Base-by-base conservation (phyloP, 306 rosid genomes). In the Vachellia pachyceras region DNA sequence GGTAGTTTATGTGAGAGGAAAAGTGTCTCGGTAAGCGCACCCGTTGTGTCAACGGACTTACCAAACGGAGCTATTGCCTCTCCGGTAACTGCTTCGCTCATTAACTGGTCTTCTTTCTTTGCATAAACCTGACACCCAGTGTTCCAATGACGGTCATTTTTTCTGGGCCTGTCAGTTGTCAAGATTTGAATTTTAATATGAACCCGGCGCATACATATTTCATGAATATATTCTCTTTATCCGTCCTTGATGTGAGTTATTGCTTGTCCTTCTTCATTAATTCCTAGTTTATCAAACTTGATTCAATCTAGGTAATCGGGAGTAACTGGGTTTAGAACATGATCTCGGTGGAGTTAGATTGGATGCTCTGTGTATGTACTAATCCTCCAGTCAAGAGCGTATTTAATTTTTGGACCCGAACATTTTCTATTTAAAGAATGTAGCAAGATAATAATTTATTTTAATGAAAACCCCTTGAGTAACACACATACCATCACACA, bases 51-150 rank as follows among this genome's bases (percentile, higher is more conserved):
- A n/a, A n/a, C n/a, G n/a, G n/a, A n/a, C n/a, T n/a, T n/a, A n/a
- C n/a, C n/a, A n/a, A n/a, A n/a, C n/a, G n/a, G n/a, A n/a, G n/a
- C n/a, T n/a, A n/a, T n/a, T n/a, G 98, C 98, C 11, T 73, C 97
- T 12, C 90, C 86, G 91, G 98, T 91, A 76, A 8, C 25, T 57
- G 8, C 63, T 55, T 55, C 63, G 7, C 20, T 55, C 13, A 3
- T 55, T 17, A 7, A 2, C 60, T 57, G 64, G 64, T 8, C 39
- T 6, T n/a, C 60, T n/a, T 55, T n/a, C 4, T 55, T n/a, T 20
- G 29, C 12, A 7, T 55, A 55, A n/a, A 1, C 12, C 12, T 55
- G 29, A 55, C 63, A n/a, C 25, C 49, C 2, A 5, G 10, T n/a
- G 25, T 54, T 54, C 25, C 5, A 12, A 18, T 20, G 33, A 55